Conservation (phyloP, 345 rosid species). For the Populus pruinosa region DNA sequence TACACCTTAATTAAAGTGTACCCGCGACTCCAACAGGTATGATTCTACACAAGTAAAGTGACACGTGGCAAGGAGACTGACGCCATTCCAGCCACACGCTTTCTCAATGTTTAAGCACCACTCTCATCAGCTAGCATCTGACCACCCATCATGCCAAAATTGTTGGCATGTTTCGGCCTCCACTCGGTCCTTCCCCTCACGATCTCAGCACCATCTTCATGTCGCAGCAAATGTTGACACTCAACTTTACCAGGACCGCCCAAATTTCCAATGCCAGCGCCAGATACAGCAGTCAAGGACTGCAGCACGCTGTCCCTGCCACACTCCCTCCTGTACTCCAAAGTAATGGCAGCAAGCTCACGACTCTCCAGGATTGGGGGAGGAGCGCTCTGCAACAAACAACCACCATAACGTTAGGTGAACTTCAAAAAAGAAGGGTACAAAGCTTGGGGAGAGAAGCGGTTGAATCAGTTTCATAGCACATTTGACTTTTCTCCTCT, state of each 20-base stretch:
- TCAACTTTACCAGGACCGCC: conserved; percentile 49
- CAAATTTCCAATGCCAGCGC: conserved; percentile 32
- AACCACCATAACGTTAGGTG: neutral
- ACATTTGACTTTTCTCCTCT: neutral
- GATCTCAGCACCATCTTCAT: conserved; percentile 81
- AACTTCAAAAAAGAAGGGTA: neutral
- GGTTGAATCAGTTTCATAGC: neutral
- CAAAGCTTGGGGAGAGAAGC: neutral
- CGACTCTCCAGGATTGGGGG: conserved; percentile 72
- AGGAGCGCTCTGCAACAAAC: conserved; percentile 77
- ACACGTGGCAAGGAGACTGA: conserved; percentile 9
- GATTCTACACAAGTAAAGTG: conserved; percentile 33
- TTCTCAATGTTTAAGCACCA: conserved; percentile 21
- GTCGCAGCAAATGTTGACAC: conserved; percentile 91
- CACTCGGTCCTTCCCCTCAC: conserved; percentile 86
- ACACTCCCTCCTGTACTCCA: conserved; percentile 96
- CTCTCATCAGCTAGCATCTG: conserved; percentile 31
- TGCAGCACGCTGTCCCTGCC: conserved; percentile 87
- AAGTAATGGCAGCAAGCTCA: conserved; percentile 68
- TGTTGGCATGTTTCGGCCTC: conserved; percentile 54
- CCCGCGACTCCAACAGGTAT: conserved; percentile 17
- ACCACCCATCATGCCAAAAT: conserved; percentile 30
- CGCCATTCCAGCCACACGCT: conserved; percentile 15
- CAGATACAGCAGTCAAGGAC: conserved; percentile 74
- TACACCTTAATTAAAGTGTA: conserved; percentile 20